Evolutionary conservation across 1,284 basidiomycete genomes (phyloP).

Genomic region (Sanghuangporus baumii): DNA sequence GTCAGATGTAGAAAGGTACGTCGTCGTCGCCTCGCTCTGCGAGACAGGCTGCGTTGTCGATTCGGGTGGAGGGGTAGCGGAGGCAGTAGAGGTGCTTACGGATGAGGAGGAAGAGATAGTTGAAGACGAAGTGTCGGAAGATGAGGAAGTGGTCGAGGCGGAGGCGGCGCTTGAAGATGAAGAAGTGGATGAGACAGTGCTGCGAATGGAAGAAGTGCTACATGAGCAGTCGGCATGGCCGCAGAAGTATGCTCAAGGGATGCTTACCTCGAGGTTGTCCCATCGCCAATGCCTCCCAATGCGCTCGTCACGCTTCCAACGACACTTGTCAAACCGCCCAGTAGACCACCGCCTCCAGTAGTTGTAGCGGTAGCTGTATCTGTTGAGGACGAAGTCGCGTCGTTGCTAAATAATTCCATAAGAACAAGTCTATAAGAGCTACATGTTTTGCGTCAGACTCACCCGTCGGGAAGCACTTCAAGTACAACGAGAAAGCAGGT

Average conservation of each 20-base stretch:
- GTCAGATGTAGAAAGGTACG: conserved; percentile 19
- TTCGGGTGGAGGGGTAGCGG: not conserved
- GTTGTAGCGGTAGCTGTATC: not conserved
- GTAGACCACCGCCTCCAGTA: conserved; percentile 2
- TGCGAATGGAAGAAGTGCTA: not conserved
- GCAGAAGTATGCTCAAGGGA: not conserved
- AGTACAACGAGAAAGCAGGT: not conserved
- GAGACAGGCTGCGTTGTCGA: not conserved
- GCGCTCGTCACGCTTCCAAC: conserved; percentile 12
- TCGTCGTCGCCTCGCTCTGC: conserved; percentile 10
- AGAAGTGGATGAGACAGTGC: conserved; percentile 2
- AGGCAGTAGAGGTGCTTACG: conserved; percentile 18
- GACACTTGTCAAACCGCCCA: conserved; percentile 8
- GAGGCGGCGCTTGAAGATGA: not conserved
- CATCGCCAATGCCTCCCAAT: not conserved
- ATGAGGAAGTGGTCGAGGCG: conserved; percentile 21
- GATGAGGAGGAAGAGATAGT: conserved; percentile 15
- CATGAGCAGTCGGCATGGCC: not conserved
- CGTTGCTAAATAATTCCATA: not conserved
- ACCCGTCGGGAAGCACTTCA: conserved; percentile 15
- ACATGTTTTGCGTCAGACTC: not conserved
- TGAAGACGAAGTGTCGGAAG: conserved; percentile 18
- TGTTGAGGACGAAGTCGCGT: conserved; percentile 1
- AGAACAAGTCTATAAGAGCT: not conserved
- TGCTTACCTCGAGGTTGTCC: conserved; percentile 5